phyloP scores from a whole-genome alignment of 139 green algal genomes.

The Chlorella sp. region DNA sequence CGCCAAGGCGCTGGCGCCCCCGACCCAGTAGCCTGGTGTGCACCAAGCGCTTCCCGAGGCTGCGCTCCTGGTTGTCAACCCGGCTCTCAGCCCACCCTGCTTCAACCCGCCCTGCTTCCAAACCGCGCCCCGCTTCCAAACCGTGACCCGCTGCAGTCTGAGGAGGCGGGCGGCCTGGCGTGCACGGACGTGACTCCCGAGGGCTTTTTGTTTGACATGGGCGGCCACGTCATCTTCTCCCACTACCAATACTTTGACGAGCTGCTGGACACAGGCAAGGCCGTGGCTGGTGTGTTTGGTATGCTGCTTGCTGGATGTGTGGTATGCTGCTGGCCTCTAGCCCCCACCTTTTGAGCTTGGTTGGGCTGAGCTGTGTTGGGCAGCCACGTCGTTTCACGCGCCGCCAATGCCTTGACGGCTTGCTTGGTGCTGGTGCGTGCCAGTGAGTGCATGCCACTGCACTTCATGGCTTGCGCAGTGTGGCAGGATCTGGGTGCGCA shows the following conservation, averaged over 20 bases:
- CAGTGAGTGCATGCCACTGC: too few species aligned
- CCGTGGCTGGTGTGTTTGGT: constrained; percentile 3
- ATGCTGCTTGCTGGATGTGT: too few species aligned
- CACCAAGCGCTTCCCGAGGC: too few species aligned
- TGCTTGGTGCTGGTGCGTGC: background rate
- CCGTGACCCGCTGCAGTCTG: background rate
- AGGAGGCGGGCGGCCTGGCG: constrained; percentile 81
- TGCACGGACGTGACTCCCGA: constrained; percentile 89
- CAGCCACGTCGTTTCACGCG: background rate
- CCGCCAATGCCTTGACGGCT: background rate
- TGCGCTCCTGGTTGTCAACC: background rate
- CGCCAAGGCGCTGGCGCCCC: too few species aligned
- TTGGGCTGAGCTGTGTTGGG: too few species aligned
- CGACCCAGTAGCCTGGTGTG: too few species aligned
- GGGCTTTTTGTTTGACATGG: constrained; percentile 96
- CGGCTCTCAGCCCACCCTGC: background rate
- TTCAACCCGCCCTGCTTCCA: too few species aligned
- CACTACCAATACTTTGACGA: constrained; percentile 96
- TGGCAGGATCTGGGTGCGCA: too few species aligned
- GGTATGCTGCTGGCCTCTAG: background rate
- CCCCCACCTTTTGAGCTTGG: too few species aligned
- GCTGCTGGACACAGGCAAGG: constrained; percentile 64
- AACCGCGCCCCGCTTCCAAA: too few species aligned
- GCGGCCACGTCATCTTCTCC: constrained; percentile 92
- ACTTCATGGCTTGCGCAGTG: too few species aligned